phyloP scores from a whole-genome alignment of 176 grass and related monocot species.

The Pontederia paniculata region DNA sequence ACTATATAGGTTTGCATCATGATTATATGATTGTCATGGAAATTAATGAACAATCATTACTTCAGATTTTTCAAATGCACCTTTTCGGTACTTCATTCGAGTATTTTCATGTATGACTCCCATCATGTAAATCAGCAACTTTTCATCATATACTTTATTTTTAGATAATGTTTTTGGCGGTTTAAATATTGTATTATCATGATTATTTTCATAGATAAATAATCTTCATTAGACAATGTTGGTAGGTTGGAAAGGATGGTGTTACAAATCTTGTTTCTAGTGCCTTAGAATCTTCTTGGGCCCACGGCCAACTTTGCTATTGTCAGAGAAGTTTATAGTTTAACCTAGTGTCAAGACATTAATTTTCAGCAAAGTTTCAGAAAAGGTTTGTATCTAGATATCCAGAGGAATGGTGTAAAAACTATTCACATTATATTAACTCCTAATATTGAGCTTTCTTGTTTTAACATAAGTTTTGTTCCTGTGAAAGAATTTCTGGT shows the following conservation, averaged over 20 bases:
- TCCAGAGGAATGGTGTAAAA: not conserved
- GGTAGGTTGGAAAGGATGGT: slow-evolving; percentile 92
- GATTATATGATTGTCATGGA: too few species aligned
- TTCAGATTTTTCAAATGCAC: too few species aligned
- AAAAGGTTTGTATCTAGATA: slow-evolving; percentile 46
- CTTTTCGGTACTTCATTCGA: too few species aligned
- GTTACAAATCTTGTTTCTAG: slow-evolving; percentile 87
- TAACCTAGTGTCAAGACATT: slow-evolving; percentile 98
- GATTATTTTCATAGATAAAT: too few species aligned
- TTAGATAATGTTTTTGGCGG: too few species aligned
- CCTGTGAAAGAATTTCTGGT: slow-evolving; percentile 27
- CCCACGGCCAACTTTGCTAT: slow-evolving; percentile 70
- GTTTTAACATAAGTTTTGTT: not conserved
- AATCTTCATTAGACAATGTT: too few species aligned
- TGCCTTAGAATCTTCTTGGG: slow-evolving; percentile 82
- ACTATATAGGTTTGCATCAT: too few species aligned
- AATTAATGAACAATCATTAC: too few species aligned
- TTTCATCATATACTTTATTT: too few species aligned
- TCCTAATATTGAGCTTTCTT: not conserved
- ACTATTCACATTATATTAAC: not conserved
- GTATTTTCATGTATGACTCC: too few species aligned
- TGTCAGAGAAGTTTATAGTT: slow-evolving; percentile 85
- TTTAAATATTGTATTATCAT: too few species aligned
- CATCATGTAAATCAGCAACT: too few species aligned
- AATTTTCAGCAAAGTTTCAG: slow-evolving; percentile 91